Evolutionary conservation across 257 asterid genomes (phyloP).

Genomic region (Sherardia arvensis): DNA sequence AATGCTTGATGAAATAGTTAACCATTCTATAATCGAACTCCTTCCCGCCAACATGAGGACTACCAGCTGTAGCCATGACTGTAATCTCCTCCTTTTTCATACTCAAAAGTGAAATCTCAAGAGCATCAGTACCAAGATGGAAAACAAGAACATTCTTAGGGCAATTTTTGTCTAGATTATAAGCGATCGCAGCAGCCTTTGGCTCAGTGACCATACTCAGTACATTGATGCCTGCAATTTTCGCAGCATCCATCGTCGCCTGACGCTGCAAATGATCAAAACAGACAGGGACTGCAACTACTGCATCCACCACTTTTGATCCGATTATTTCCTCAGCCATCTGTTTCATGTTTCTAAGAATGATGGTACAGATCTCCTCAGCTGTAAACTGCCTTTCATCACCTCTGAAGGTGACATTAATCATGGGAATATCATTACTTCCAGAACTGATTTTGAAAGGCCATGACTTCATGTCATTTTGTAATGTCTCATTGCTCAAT

Average conservation of each 20-base stretch:
- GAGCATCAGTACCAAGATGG: background rate
- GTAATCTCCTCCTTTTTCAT: background rate
- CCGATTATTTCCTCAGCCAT: too few species aligned
- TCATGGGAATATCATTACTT: background rate
- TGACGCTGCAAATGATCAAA: background rate
- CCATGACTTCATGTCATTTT: background rate
- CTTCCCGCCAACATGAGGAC: background rate
- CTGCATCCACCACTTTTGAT: too few species aligned
- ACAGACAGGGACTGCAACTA: background rate
- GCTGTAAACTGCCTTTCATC: background rate
- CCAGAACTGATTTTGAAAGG: background rate
- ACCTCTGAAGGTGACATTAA: background rate
- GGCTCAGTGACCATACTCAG: background rate
- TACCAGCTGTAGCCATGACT: background rate
- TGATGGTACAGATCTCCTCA: background rate
- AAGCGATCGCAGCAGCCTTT: background rate
- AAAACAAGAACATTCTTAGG: background rate
- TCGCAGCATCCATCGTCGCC: background rate
- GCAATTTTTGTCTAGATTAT: background rate
- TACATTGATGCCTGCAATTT: background rate
- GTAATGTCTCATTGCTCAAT: too few species aligned
- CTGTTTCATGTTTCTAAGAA: background rate
- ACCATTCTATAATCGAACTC: background rate
- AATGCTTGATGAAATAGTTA: background rate
- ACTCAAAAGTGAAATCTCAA: background rate